Evolutionary conservation across 2,329 filamentous ascomycete species (phyloP), one percentile per base, ranked within the genome.

Genomic region (Nectriaceae sp.): DNA sequence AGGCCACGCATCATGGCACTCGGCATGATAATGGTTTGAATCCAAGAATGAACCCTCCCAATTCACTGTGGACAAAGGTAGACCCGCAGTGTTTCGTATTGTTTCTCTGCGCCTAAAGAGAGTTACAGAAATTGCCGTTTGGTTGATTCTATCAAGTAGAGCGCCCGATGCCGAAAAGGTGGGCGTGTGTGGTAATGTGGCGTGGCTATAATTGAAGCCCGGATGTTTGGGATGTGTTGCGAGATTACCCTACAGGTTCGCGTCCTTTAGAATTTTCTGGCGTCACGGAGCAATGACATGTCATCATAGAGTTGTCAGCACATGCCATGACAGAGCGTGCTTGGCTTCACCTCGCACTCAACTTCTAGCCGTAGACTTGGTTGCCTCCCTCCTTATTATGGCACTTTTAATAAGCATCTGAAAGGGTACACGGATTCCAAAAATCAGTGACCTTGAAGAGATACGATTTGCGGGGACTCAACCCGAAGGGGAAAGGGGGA

Each of bases 191-290:
- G 8, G 24, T 13, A 21, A 24, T 45, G 22, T 39, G 42, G 43
- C 36, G 43, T 45, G 43, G 24, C n/a, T 45, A 36, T 37, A 39
- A 26, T 13, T 19, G 13, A 5, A 21, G 36, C 10, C 42, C 26
- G 46, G 49, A 43, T 49, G 46, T 49, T 52, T 49, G 44, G 46
- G 42, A 52, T 42, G 46, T 49, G 49, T 52, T 52, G 49, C 46
- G 46, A 52, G 49, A 52, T 52, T 52, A 46, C 49, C 42, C 46
- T 39, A 49, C 35, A 59, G 55, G 15, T 15, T 31, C 26, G 8
- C 8, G 8, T 31, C 15, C 26, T 31, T 31, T 8, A 8, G 26
- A 15, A 15, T 50, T 51, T 44, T 42, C 8, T 21, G 36, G 36
- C 26, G 15, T 31, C 26, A 31, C 26, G 26, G 8, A 31, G 26